Evolutionary conservation across 1,139 yeast species (phyloP).

Genomic region (Geotrichum candidum): DNA sequence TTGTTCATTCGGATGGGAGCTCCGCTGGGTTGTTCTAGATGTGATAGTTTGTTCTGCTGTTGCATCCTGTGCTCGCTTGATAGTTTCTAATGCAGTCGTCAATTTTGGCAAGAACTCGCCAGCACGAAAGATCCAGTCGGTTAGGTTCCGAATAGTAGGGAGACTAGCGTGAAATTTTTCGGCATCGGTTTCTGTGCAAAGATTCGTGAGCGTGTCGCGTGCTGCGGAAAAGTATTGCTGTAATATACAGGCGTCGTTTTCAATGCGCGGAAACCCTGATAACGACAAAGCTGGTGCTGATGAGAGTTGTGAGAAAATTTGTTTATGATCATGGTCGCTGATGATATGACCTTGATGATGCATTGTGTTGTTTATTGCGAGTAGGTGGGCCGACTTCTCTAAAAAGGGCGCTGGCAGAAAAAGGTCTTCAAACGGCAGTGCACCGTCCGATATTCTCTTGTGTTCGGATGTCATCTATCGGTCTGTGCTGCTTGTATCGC

Average conservation of each 20-base stretch:
- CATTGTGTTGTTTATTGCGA: not conserved
- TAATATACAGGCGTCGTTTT: slow-evolving; percentile 18
- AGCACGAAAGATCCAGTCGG: slow-evolving; percentile 40
- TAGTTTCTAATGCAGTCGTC: slow-evolving; percentile 36
- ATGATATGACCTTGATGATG: not conserved
- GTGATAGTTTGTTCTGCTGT: slow-evolving; percentile 7
- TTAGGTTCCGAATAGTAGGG: slow-evolving; percentile 41
- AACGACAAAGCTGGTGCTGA: not conserved
- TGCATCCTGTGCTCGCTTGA: slow-evolving; percentile 22
- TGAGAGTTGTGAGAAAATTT: too few species aligned
- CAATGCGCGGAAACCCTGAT: not conserved
- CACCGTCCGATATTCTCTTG: not conserved
- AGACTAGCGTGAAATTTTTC: slow-evolving; percentile 49
- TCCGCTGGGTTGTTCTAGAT: slow-evolving; percentile 14
- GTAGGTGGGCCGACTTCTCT: not conserved
- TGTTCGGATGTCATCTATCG: not conserved
- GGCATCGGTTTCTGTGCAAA: slow-evolving; percentile 29
- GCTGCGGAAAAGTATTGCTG: slow-evolving; percentile 24
- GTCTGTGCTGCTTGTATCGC: not conserved
- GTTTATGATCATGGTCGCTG: not conserved
- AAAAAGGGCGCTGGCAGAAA: not conserved
- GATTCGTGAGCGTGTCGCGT: slow-evolving; percentile 21
- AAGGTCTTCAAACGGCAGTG: not conserved
- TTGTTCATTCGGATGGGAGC: slow-evolving; percentile 28
- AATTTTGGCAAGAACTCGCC: slow-evolving; percentile 46